Conservation (phyloP, 2,329 filamentous ascomycete genomes). For the Emmonsia crescens region DNA sequence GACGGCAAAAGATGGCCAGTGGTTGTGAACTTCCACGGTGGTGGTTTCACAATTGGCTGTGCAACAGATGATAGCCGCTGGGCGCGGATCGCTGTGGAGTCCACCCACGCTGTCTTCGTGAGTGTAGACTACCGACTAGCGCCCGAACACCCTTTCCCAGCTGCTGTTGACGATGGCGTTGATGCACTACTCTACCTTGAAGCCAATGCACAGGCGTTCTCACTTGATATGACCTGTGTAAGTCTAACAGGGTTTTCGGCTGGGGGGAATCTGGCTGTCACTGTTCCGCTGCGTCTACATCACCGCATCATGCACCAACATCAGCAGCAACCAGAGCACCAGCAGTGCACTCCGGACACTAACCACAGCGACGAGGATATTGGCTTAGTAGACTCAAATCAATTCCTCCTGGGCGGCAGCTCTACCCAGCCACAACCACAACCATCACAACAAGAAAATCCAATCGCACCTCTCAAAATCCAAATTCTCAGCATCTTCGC, state of each 20-base stretch:
- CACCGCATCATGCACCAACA: neutral
- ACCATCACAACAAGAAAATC: neutral
- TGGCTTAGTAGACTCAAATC: constrained; percentile 21
- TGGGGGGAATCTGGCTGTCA: constrained; percentile 52
- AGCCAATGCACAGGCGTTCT: constrained; percentile 44
- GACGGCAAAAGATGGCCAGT: constrained; percentile 42
- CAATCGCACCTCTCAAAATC: constrained; percentile 25
- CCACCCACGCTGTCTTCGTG: constrained; percentile 48
- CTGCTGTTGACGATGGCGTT: constrained; percentile 53
- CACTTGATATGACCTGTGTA: constrained; percentile 47
- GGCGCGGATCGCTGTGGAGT: too few species aligned
- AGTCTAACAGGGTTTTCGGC: constrained; percentile 53
- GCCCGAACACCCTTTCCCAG: constrained; percentile 52
- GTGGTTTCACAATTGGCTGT: constrained; percentile 50
- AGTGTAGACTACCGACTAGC: constrained; percentile 52
- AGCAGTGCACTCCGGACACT: neutral
- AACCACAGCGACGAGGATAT: neutral
- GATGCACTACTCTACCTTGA: constrained; percentile 51
- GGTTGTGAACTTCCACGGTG: constrained; percentile 54
- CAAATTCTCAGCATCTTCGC: constrained; percentile 47
- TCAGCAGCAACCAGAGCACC: constrained; percentile 10
- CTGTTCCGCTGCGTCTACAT: constrained; percentile 48
- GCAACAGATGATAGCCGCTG: constrained; percentile 52
- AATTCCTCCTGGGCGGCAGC: constrained; percentile 22
- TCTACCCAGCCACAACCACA: neutral